phyloP scores from a whole-genome alignment of 192 early-diverging fungal genomes.

The Linnemannia hyalina region DNA sequence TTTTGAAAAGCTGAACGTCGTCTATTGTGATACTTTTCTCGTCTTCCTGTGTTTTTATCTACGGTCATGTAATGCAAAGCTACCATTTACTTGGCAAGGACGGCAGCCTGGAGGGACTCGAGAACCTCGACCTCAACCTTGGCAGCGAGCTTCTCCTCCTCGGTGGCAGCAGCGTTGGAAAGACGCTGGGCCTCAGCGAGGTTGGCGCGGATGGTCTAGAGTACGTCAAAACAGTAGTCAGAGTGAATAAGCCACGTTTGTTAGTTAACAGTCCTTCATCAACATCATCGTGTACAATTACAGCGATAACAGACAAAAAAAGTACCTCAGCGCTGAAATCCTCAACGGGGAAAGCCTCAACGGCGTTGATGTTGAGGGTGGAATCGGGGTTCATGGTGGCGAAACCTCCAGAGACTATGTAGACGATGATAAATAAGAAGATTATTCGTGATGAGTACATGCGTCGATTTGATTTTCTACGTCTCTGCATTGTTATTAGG shows the following conservation, averaged over 20 bases:
- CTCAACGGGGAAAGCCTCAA: conserved; percentile 94
- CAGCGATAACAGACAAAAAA: background rate
- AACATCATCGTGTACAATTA: background rate
- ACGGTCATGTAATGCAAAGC: background rate
- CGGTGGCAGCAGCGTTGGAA: conserved; percentile 71
- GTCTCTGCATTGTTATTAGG: background rate
- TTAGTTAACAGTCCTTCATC: background rate
- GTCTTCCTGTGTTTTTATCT: background rate
- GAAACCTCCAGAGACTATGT: conserved; percentile 93
- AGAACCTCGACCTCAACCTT: conserved; percentile 91
- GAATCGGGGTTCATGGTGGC: conserved; percentile 97
- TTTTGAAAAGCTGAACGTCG: conserved; percentile 2
- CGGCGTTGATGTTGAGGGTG: conserved; percentile 95
- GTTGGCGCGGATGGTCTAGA: conserved; percentile 77
- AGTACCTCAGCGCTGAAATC: conserved; percentile 85
- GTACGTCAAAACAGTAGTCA: background rate
- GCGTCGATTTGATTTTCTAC: background rate
- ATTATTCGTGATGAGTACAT: background rate
- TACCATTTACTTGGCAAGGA: conserved; percentile 58
- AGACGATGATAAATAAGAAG: background rate
- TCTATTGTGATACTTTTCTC: conserved; percentile 4
- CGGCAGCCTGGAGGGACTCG: conserved; percentile 86
- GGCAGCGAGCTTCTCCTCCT: conserved; percentile 85
- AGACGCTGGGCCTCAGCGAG: conserved; percentile 87
- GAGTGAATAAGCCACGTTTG: background rate